phyloP scores from a whole-genome alignment of 2,329 filamentous ascomycete species.

The Cercospora zeina region DNA sequence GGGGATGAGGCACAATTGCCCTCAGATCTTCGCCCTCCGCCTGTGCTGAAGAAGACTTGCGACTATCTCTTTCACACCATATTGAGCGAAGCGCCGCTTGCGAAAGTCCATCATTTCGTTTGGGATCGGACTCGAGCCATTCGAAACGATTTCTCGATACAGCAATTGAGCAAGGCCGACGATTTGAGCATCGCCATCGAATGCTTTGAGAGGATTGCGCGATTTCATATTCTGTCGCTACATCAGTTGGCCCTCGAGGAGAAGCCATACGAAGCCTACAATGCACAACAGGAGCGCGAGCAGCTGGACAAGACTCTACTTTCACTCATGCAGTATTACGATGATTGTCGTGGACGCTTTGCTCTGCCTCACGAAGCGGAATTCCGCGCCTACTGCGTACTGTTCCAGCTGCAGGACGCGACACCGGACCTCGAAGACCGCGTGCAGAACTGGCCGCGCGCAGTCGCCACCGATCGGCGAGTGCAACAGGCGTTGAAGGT shows the following conservation, averaged over 20 bases:
- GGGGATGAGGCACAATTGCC: conserved; percentile 64
- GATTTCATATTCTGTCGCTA: conserved; percentile 63
- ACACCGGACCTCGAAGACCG: conserved; percentile 58
- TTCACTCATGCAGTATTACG: conserved; percentile 62
- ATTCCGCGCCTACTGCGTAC: conserved; percentile 63
- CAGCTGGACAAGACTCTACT: conserved; percentile 64
- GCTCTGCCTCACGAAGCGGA: conserved; percentile 61
- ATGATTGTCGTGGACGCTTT: conserved; percentile 54
- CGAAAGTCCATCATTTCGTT: conserved; percentile 61
- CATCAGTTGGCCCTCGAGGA: conserved; percentile 58
- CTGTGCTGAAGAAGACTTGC: conserved; percentile 47
- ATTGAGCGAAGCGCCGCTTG: conserved; percentile 53
- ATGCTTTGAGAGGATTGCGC: conserved; percentile 63
- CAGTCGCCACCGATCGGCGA: conserved; percentile 53
- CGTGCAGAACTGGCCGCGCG: conserved; percentile 56
- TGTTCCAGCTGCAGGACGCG: conserved; percentile 55
- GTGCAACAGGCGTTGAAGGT: conserved; percentile 60
- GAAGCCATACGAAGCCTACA: conserved; percentile 54
- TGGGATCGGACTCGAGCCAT: conserved; percentile 67
- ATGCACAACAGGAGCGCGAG: conserved; percentile 62
- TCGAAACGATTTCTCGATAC: conserved; percentile 65
- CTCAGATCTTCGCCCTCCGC: conserved; percentile 62
- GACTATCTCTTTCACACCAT: conserved; percentile 51
- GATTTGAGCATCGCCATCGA: conserved; percentile 60
- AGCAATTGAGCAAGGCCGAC: conserved; percentile 58